Evolutionary conservation across 805 yeast species (phyloP).

Genomic region (Starmerella apicola): DNA sequence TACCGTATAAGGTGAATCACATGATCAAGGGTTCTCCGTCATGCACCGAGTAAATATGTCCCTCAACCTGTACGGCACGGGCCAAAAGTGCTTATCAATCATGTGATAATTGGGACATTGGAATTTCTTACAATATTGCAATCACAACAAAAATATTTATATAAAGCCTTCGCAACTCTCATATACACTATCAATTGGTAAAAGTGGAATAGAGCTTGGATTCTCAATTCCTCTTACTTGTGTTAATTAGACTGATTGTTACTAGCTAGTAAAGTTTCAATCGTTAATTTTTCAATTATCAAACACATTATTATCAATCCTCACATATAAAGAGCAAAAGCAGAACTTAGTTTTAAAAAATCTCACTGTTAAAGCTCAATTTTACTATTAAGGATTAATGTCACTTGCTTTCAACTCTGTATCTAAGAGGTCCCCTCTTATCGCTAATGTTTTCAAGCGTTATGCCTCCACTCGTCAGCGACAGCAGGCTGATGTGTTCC

Average conservation of each 20-base stretch:
- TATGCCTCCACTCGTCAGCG: conserved; percentile 20
- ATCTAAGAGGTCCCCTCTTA: background rate
- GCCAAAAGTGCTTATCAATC: background rate
- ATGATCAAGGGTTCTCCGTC: no score
- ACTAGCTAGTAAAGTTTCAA: no score
- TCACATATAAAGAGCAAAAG: background rate
- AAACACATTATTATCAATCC: background rate
- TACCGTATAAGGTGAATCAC: no score
- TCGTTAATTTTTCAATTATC: no score
- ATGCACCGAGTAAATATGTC: no score
- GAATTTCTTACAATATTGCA: background rate
- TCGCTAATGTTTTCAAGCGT: conserved; percentile 4
- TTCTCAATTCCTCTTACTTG: background rate
- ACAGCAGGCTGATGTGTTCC: conserved; percentile 16
- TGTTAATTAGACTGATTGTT: no score
- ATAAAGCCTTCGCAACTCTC: background rate
- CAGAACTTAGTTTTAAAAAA: no score
- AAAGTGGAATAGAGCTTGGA: no score
- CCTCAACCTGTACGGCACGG: no score
- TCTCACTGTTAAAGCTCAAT: background rate
- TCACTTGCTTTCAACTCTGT: background rate
- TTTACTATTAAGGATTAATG: background rate
- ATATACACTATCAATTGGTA: background rate
- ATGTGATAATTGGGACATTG: background rate
- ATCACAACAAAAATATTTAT: background rate